Evolutionary conservation across 352 stramenopile genomes (phyloP), one percentile per base, ranked within the genome.

Genomic region (Achlya hypogyna): DNA sequence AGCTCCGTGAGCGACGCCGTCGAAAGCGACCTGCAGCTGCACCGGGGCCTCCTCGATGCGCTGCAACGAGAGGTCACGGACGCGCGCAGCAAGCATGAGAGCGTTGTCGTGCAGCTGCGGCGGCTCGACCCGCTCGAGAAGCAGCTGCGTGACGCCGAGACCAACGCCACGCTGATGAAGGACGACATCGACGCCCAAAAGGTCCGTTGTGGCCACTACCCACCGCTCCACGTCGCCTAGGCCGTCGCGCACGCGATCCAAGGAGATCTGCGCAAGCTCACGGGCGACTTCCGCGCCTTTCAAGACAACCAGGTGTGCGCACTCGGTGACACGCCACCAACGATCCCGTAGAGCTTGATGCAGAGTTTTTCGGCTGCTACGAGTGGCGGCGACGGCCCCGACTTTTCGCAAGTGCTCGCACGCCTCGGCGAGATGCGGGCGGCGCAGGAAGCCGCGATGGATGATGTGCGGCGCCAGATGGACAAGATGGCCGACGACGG

Each of bases 301-400:
- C 18, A 49, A 22, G 60, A 67, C 12, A 59, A 67, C 29, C 60
- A 67, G 27, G 60, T 67, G 59, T 49, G 42, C 22, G 22, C 42
- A 49, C 22, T 49, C n/a, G n/a, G n/a, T n/a, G n/a, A n/a, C n/a
- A n/a, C n/a, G n/a, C n/a, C n/a, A n/a, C n/a, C n/a, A n/a, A n/a
- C n/a, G n/a, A n/a, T n/a, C n/a, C 22, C 8, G 58, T 67, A 67
- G 60, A 34, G 22, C 31, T 40, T 67, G 23, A 32, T 67, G 40
- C 60, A 67, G 59, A 53, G 60, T 20, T 67, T 67, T 28, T 38
- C 25, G 40, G 22, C 42, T 45, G 42, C 12, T 4, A 18, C 27
- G 34, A 22, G 4, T 3, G 60, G 59, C 42, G 29, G 27, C 29
- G 42, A 27, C 47, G 16, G n/a, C 27, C 4, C 40, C 2, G 60